Evolutionary conservation across 2,329 filamentous ascomycete species (phyloP), one percentile per base, ranked within the genome.

Genomic region (Chaetomiaceae sp.): DNA sequence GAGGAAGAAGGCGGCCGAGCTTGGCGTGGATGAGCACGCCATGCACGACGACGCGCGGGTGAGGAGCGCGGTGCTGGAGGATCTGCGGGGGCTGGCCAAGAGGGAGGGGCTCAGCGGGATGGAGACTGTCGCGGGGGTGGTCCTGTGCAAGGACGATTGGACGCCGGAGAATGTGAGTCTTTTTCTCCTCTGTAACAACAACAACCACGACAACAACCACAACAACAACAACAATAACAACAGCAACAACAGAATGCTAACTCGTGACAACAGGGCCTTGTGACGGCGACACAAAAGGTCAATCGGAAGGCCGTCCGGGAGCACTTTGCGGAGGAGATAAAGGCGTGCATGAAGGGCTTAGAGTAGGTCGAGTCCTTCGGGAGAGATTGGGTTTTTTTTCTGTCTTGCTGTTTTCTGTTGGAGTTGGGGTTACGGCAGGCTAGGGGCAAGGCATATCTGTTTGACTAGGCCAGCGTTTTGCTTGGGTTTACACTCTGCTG

Each of bases 141-240:
- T 92, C 21, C 68, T 95, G 50, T 82, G 85, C 0, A 87, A 92
- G 58, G 89, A 92, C 65, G 89, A 95, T 68, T 95, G 89, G 89
- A 92, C 86, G 49, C 87, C 89, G 47, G 78, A 83, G 53, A 93
- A 84, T 65, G 88, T 92, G 74, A 83, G 87, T 79, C n/a, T n/a
- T n/a, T n/a, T n/a, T n/a, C n/a, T n/a, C n/a, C n/a, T n/a, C n/a
- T n/a, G n/a, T n/a, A n/a, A n/a, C n/a, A n/a, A n/a, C n/a, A n/a
- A n/a, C n/a, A n/a, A n/a, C n/a, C n/a, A n/a, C n/a, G n/a, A n/a
- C n/a, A n/a, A n/a, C n/a, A n/a, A n/a, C n/a, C n/a, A n/a, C n/a
- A n/a, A n/a, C n/a, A n/a, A n/a, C n/a, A n/a, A n/a, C n/a, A n/a
- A n/a, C n/a, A n/a, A n/a, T n/a, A n/a, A n/a, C n/a, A n/a, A n/a